phyloP scores from a whole-genome alignment of 1,284 basidiomycete species.

The Tetrapyrgos nigripes region DNA sequence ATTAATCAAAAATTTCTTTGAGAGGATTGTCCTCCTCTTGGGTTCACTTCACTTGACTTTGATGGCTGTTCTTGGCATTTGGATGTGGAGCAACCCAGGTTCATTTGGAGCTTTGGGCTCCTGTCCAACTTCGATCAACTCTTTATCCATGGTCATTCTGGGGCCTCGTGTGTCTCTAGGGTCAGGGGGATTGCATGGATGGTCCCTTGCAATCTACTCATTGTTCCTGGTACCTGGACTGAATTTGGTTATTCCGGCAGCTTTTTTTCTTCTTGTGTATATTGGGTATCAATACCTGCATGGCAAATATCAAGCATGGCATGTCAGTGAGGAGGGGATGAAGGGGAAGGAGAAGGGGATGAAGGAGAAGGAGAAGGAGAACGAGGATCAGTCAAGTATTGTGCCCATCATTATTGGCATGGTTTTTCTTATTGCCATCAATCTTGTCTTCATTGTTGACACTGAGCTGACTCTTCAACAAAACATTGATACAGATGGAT shows the following conservation, averaged over 20 bases:
- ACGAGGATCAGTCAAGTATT: neutral
- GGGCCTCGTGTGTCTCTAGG: neutral
- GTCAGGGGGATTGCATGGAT: constrained; percentile 9
- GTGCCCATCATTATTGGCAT: constrained; percentile 13
- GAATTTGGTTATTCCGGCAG: constrained; percentile 22
- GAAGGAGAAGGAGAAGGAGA: neutral
- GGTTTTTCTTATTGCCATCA: constrained; percentile 14
- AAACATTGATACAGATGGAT: constrained; percentile 19
- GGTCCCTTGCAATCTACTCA: constrained; percentile 23
- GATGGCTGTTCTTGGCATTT: constrained; percentile 29
- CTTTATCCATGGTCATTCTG: neutral
- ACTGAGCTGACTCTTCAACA: constrained; percentile 20
- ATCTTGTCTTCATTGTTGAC: constrained; percentile 23
- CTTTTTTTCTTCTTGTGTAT: constrained; percentile 12
- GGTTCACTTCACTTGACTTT: constrained; percentile 29
- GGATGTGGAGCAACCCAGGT: constrained; percentile 28
- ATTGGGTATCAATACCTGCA: neutral
- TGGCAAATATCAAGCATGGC: neutral
- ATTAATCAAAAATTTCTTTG: neutral
- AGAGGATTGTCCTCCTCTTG: constrained; percentile 18
- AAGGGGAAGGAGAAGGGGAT: neutral
- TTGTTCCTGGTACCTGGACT: constrained; percentile 22
- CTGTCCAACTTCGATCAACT: neutral
- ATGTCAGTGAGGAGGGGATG: neutral
- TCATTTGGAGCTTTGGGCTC: constrained; percentile 16